These are phyloP conservation scores for Corynascus novoguineensis DNA, from an alignment of 495 filamentous ascomycete genomes.

Conservation along the genomic window DNA sequence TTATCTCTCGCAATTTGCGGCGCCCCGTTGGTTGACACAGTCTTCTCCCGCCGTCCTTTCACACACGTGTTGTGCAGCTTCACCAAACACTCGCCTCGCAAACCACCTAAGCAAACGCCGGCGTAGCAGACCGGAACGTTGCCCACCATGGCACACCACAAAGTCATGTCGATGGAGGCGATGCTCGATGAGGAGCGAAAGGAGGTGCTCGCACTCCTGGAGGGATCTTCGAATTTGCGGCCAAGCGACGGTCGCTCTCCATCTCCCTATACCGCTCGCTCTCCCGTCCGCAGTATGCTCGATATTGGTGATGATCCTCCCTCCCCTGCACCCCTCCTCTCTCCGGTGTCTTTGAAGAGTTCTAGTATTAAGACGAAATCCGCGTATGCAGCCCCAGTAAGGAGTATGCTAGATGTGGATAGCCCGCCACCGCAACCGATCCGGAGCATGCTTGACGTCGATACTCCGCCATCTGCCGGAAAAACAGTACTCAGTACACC, in stretches of 20 bases:
- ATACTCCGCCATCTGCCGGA: constrained; percentile 24
- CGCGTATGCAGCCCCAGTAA: constrained; percentile 38
- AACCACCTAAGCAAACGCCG: neutral
- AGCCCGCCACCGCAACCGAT: constrained; percentile 31
- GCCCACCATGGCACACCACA: constrained; percentile 29
- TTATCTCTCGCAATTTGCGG: neutral
- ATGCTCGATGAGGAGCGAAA: constrained; percentile 67
- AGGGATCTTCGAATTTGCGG: constrained; percentile 34
- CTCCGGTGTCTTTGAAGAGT: constrained; percentile 15
- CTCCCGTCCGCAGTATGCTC: constrained; percentile 53
- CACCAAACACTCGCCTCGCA: neutral
- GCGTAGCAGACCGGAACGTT: neutral
- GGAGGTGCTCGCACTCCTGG: constrained; percentile 62
- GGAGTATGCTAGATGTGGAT: constrained; percentile 58
- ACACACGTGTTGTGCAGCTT: neutral
- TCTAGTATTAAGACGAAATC: constrained; percentile 24
- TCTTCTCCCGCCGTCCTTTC: neutral
- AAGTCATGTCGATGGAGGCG: constrained; percentile 59
- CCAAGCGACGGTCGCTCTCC: constrained; percentile 39
- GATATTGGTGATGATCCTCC: constrained; percentile 42
- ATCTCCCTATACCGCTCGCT: constrained; percentile 46
- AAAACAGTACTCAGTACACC: constrained; percentile 35
- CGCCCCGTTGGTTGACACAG: neutral
- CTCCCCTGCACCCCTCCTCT: constrained; percentile 18
- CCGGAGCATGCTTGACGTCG: constrained; percentile 41